phyloP scores from a whole-genome alignment of 2,329 filamentous ascomycete species.

The Talaromyces sp. region DNA sequence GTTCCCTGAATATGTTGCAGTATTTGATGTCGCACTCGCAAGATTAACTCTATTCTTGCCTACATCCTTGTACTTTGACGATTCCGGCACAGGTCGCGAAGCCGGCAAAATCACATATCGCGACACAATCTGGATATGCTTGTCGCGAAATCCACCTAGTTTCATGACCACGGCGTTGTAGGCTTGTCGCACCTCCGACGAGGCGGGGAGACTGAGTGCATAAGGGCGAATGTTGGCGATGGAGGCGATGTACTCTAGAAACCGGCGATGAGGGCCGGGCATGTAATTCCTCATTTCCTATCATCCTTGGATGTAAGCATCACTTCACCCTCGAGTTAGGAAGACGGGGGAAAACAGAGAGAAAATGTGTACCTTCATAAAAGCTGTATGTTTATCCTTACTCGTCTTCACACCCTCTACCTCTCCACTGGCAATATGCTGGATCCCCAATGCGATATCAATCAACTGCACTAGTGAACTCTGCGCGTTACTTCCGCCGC shows the following conservation, averaged over 20 bases:
- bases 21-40: slow-evolving; percentile 35
- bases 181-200: slow-evolving; percentile 37
- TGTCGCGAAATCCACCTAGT: slow-evolving; percentile 48
- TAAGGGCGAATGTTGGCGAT: slow-evolving; percentile 48
- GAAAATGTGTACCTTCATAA: slow-evolving; percentile 24
- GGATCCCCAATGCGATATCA: slow-evolving; percentile 51
- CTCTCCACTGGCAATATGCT: slow-evolving; percentile 43
- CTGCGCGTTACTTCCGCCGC: slow-evolving; percentile 55
- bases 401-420: slow-evolving; percentile 20
- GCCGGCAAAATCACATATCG: slow-evolving; percentile 51
- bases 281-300: slow-evolving; percentile 55
- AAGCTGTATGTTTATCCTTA: slow-evolving; percentile 27
- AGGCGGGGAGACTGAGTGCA: slow-evolving; percentile 33
- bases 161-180: slow-evolving; percentile 48
- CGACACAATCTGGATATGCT: slow-evolving; percentile 53
- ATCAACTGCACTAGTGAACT: slow-evolving; percentile 55
- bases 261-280: slow-evolving; percentile 52
- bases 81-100: slow-evolving; percentile 20
- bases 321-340: not conserved
- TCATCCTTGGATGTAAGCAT: not conserved
- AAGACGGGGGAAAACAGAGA: too few species aligned
- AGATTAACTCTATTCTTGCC: slow-evolving; percentile 34
- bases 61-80: not conserved
- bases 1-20: not conserved
- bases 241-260: slow-evolving; percentile 46